These are phyloP conservation scores for Wallacemonas sp. DNA, from an alignment of 208 protist genomes.

Conservation along the genomic window DNA sequence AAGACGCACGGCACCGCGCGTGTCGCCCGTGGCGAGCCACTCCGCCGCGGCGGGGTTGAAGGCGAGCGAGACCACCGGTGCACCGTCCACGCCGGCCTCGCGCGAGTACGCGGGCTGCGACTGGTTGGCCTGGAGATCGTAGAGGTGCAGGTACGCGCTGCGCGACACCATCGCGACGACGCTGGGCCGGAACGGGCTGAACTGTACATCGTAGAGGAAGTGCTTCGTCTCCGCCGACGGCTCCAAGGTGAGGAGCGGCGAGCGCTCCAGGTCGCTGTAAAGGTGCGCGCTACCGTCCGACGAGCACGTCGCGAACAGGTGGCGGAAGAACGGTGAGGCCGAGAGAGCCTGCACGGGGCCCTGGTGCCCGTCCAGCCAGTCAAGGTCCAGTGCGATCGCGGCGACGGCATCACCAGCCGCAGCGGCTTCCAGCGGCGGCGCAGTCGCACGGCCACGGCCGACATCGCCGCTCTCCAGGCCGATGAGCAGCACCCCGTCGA, in stretches of 20 bases:
- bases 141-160: conserved; percentile 78
- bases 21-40: conserved; percentile 83
- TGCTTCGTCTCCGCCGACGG: conserved; percentile 80
- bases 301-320: conserved; percentile 86
- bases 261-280: conserved; percentile 76
- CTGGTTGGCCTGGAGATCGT: conserved; percentile 78
- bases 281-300: conserved; percentile 85
- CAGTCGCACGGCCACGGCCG: conserved; percentile 60
- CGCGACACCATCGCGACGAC: conserved; percentile 84
- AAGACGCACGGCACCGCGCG: conserved; percentile 57
- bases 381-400: conserved; percentile 56
- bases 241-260: conserved; percentile 73
- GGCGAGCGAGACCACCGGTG: conserved; percentile 54
- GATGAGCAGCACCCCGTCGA: conserved; percentile 65
- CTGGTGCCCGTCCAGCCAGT: conserved; percentile 72
- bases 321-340: conserved; percentile 84
- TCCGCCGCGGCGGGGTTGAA: conserved; percentile 69
- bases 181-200: conserved; percentile 84
- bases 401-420: background rate
- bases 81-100: conserved; percentile 67
- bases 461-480: conserved; percentile 90
- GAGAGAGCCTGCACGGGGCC: conserved; percentile 81
- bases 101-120: conserved; percentile 58
- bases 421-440: conserved; percentile 1
- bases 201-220: conserved; percentile 84